Conservation (phyloP, 495 filamentous ascomycete genomes). For the Baudoinia panamericana region DNA sequence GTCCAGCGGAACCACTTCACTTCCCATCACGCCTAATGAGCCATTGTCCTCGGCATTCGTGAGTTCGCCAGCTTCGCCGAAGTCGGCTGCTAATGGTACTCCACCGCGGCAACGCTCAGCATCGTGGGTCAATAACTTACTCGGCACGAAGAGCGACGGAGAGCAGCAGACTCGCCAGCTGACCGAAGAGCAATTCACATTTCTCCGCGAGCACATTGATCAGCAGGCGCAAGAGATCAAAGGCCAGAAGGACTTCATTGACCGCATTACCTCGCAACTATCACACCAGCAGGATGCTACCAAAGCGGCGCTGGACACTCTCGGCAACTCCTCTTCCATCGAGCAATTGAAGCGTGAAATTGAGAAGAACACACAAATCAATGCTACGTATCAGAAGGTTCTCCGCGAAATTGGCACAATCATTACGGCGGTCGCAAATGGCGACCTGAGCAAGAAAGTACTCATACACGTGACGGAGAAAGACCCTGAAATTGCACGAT, state of each 20-base stretch:
- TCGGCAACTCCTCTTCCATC: conserved; percentile 42
- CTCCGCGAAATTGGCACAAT: conserved; percentile 94
- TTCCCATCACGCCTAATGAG: conserved; percentile 32
- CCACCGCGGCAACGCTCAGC: conserved; percentile 20
- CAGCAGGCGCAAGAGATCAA: conserved; percentile 41
- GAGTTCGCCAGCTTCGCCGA: conserved; percentile 4
- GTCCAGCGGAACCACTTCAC: conserved; percentile 26
- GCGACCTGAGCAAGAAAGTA: conserved; percentile 96
- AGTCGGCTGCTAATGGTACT: conserved; percentile 7
- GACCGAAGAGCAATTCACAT: conserved; percentile 35
- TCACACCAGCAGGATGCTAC: conserved; percentile 41
- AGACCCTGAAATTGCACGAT: conserved; percentile 98
- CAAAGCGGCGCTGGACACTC: conserved; percentile 13
- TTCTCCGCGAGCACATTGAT: conserved; percentile 37
- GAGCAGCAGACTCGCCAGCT: conserved; percentile 23
- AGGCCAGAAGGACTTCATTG: conserved; percentile 47
- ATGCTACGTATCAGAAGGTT: conserved; percentile 96
- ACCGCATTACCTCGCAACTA: conserved; percentile 27
- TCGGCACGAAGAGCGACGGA: conserved; percentile 25
- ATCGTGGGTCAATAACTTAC: conserved; percentile 31
- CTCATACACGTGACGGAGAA: conserved; percentile 91
- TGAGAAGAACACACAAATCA: conserved; percentile 92
- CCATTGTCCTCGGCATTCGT: conserved; percentile 25
- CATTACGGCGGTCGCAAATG: conserved; percentile 86
- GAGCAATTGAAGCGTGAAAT: conserved; percentile 73